These are phyloP conservation scores for Sugiyamaella japonica DNA, from an alignment of 1,139 yeast species.

Conservation along the genomic window DNA sequence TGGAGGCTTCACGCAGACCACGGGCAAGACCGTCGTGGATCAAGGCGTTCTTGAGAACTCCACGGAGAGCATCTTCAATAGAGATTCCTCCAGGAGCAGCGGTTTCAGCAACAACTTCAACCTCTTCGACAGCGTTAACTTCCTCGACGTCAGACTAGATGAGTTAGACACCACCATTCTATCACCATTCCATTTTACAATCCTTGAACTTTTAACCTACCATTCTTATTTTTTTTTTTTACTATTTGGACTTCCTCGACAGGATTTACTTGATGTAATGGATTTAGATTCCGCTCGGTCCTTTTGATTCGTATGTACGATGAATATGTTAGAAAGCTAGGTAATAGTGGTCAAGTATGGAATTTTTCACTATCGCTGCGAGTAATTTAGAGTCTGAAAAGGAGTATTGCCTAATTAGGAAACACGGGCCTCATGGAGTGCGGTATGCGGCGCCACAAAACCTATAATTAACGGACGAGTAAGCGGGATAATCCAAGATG, in stretches of 20 bases:
- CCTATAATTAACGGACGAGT: too few relatives aligned
- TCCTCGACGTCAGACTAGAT: slow-evolving; percentile 45
- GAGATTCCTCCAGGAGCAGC: slow-evolving; percentile 83
- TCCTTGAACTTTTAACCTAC: slow-evolving; percentile 10
- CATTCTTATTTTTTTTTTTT: slow-evolving; percentile 15
- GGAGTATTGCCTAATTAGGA: slow-evolving; percentile 13
- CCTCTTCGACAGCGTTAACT: slow-evolving; percentile 56
- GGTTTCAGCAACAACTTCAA: slow-evolving; percentile 79
- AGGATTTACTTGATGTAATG: slow-evolving; percentile 25
- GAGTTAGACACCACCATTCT: slow-evolving; percentile 1
- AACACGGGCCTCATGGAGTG: not conserved
- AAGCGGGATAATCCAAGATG: too few relatives aligned
- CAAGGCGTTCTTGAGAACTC: slow-evolving; percentile 96
- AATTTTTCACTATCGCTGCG: not conserved
- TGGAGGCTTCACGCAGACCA: slow-evolving; percentile 99
- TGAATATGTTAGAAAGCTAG: not conserved
- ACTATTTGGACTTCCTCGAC: slow-evolving; percentile 40
- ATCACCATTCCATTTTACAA: not conserved
- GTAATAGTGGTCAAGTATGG: slow-evolving; percentile 10
- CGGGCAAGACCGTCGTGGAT: slow-evolving; percentile 99
- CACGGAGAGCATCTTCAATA: slow-evolving; percentile 98
- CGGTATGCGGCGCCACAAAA: too few relatives aligned
- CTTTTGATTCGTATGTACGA: slow-evolving; percentile 17
- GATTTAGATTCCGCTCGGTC: slow-evolving; percentile 38
- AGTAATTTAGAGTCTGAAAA: slow-evolving; percentile 1